A percentile compares a stretch with the other conserved stretches of the same genome.
Evolutionary conservation across 257 asterid species (phyloP).

Genomic region (Nicotiana obtusifolia): DNA sequence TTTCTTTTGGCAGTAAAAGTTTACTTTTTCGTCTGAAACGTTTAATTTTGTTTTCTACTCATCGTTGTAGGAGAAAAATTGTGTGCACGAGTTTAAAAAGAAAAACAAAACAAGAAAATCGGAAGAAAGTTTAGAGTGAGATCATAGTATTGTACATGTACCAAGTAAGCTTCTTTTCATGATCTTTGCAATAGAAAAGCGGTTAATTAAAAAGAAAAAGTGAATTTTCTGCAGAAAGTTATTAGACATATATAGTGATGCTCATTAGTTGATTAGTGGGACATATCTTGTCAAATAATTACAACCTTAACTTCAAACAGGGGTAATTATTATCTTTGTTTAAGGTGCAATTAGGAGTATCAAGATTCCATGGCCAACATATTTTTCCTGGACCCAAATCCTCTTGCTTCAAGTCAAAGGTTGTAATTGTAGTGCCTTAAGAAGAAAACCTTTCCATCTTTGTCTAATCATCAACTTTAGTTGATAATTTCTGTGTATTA

Average conservation of each 20-base stretch:
- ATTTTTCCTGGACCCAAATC: background rate
- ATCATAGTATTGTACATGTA: background rate
- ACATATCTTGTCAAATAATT: slow-evolving; percentile 37
- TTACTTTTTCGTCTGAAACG: too few relatives aligned
- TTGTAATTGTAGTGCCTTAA: slow-evolving; percentile 19
- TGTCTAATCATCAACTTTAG: slow-evolving; percentile 28
- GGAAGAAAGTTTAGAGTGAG: too few relatives aligned
- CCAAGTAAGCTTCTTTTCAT: slow-evolving; percentile 17
- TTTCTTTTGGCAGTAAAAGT: too few relatives aligned
- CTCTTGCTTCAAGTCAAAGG: slow-evolving; percentile 21
- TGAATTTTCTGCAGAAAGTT: background rate
- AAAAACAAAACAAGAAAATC: too few relatives aligned
- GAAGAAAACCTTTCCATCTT: slow-evolving; percentile 7
- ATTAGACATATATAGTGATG: slow-evolving; percentile 24
- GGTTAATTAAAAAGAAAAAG: background rate
- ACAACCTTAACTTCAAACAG: slow-evolving; percentile 24
- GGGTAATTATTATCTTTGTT: slow-evolving; percentile 15
- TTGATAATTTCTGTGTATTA: slow-evolving; percentile 22
- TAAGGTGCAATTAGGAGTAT: background rate
- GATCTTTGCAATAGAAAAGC: slow-evolving; percentile 10
- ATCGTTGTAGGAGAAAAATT: too few relatives aligned
- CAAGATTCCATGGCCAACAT: slow-evolving; percentile 25
- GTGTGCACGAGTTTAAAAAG: too few relatives aligned
- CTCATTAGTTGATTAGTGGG: slow-evolving; percentile 28
- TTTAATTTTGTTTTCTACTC: too few relatives aligned